Evolutionary conservation across 495 filamentous ascomycete species (phyloP).

Genomic region (Hypoxylon rickii): DNA sequence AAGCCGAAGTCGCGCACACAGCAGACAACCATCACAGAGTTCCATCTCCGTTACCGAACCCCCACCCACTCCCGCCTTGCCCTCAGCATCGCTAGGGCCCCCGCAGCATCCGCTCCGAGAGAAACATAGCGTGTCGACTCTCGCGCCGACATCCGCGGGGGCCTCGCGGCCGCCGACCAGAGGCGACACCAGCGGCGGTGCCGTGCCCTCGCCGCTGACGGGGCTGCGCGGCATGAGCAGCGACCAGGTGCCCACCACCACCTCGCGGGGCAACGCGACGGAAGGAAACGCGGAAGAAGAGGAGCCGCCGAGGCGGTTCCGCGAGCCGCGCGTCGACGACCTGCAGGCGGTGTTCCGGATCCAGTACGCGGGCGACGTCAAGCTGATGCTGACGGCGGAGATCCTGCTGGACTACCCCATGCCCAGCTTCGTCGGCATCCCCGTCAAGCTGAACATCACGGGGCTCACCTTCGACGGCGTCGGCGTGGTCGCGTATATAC

Average conservation of each 20-base stretch:
- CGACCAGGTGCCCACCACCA: slow-evolving; percentile 1
- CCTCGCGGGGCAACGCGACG: slow-evolving; percentile 6
- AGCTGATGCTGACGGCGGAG: slow-evolving; percentile 86
- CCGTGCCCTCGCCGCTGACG: slow-evolving; percentile 7
- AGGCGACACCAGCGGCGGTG: slow-evolving; percentile 36
- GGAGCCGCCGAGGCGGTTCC: slow-evolving; percentile 42
- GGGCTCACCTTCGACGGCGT: slow-evolving; percentile 94
- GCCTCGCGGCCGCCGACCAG: slow-evolving; percentile 56
- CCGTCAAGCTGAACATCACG: slow-evolving; percentile 88
- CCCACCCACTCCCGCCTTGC: slow-evolving; percentile 19
- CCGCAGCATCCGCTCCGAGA: slow-evolving; percentile 43
- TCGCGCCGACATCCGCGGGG: slow-evolving; percentile 50
- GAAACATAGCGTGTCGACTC: slow-evolving; percentile 58
- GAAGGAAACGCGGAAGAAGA: slow-evolving; percentile 25
- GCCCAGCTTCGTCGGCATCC: slow-evolving; percentile 93
- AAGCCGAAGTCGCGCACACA: slow-evolving; percentile 34
- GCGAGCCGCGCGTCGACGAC: slow-evolving; percentile 64
- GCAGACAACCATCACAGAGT: slow-evolving; percentile 49
- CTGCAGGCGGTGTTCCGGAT: slow-evolving; percentile 89
- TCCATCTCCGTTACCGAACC: slow-evolving; percentile 50
- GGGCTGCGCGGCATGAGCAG: slow-evolving; percentile 10
- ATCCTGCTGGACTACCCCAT: slow-evolving; percentile 97
- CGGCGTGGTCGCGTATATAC: slow-evolving; percentile 86
- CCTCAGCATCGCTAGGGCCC: slow-evolving; percentile 32
- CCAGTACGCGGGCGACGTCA: slow-evolving; percentile 81